Percentiles rank a stretch among this genome's conserved stretches.
phyloP scores from a whole-genome alignment of 2,329 filamentous ascomycete species.

The Pezicula carpinea region DNA sequence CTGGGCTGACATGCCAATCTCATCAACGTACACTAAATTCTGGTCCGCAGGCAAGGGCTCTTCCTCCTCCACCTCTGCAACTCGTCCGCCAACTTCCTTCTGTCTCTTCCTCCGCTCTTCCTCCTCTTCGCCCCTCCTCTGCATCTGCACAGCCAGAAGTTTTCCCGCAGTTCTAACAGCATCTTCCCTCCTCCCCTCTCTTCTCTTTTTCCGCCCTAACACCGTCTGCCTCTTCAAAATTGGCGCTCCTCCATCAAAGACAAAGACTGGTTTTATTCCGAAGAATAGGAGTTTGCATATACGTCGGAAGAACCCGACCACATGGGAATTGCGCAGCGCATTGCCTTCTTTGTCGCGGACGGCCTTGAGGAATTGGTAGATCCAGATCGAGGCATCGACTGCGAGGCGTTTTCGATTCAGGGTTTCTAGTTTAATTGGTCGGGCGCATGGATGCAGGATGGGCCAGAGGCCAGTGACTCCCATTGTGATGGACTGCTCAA shows the following conservation, averaged over 20 bases:
- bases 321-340: constrained; percentile 88
- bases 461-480: constrained; percentile 98
- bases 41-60: constrained; percentile 63
- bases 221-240: constrained; percentile 89
- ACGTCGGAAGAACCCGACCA: constrained; percentile 95
- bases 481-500: constrained; percentile 49
- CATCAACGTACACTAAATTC: constrained; percentile 84
- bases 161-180: constrained; percentile 87
- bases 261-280: constrained; percentile 93
- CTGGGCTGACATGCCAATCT: constrained; percentile 72
- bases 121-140: constrained; percentile 83
- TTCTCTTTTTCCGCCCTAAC: constrained; percentile 66
- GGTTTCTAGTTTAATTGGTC: constrained; percentile 92
- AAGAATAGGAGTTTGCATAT: constrained; percentile 98
- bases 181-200: constrained; percentile 90
- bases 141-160: constrained; percentile 89
- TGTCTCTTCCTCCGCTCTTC: constrained; percentile 54
- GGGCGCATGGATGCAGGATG: constrained; percentile 88
- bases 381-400: constrained; percentile 98
- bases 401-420: constrained; percentile 94
- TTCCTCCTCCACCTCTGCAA: constrained; percentile 48
- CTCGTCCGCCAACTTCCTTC: constrained; percentile 33
- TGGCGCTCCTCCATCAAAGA: constrained; percentile 95
- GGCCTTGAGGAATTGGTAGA: constrained; percentile 98
- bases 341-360: constrained; percentile 98